Base-by-base conservation (phyloP, 768 basidiomycete genomes). In the Boletus rufocinnamomeus region DNA sequence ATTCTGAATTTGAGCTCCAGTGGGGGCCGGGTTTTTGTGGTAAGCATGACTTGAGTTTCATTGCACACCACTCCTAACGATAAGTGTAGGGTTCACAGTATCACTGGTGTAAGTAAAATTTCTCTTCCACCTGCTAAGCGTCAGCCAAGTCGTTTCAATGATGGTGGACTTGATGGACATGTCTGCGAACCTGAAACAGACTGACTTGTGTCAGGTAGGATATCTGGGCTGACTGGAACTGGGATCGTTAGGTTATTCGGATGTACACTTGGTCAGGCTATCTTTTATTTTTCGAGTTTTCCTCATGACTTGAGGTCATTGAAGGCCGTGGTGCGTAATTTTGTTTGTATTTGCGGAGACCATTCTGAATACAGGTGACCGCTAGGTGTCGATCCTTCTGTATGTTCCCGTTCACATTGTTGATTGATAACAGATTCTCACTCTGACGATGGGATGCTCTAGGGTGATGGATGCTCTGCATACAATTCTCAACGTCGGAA, bases 221-320 rank as follows among this genome's bases (percentile, higher is more conserved):
- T 34, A 4, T n/a, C n/a, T n/a, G 32, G 32, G 32, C 32, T 58
- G 14, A 57, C 27, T 8, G 17, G 4, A 19, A 25, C 2, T 6
- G 13, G 6, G 14, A 8, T n/a, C 0, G 3, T 16, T 14, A 64
- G 62, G 53, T 34, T 64, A 21, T 59, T 52, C 13, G 63, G 62
- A 2, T 64, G 62, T 23, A 55, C 53, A 16, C 6, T 64, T 1
- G 63, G 62, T 1, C 62, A 59, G 40, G 44, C 40, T n/a, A 30
- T 49, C 6, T 52, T 59, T 50, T 64, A 64, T 16, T 60, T 51
- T 28, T 41, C 17, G 27, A 58, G 38, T 30, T 63, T 63, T 44
- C 56, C 61, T 8, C 45, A n/a, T 11, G 62, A 63, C 27, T 17
- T 55, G 3, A 52, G 28, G 30, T 35, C 53, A 9, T n/a, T 63